Evolutionary conservation across 192 early-diverging fungal species (phyloP), one percentile per base, ranked within the genome.

Genomic region (Phycomyces blakesleeanus): DNA sequence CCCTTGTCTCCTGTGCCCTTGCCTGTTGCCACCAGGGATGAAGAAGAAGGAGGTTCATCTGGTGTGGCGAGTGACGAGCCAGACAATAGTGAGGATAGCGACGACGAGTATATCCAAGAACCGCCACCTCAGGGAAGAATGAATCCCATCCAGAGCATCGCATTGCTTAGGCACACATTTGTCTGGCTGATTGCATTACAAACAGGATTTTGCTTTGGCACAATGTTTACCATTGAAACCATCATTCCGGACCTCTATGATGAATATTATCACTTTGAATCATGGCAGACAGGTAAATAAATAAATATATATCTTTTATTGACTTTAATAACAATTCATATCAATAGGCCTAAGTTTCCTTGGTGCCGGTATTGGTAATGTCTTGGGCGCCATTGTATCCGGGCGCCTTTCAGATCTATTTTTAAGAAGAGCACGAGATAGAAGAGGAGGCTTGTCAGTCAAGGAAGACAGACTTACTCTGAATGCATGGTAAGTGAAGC

Each of bases 181-280:
- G 58, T 60, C 14, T 50, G 42, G 20, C 21, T 60, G 1, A 39
- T 51, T 26, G 58, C 58, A 14, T 20, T 60, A 21, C 37, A 60
- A 49, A 29, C 29, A 12, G 58, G 44, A 0, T 29, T 60, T 34
- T 60, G 58, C 26, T 39, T 57, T 57, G 77, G 78, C 29, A 60
- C 73, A 29, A 82, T 82, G 80, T 79, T 79, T 51, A 68, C 78
- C 39, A 71, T 75, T 12, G 68, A 70, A 62, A 75, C 73, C 6
- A 54, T 75, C 11, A 70, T 75, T 10, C 73, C 73, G 1, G 44
- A 27, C 8, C 42, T 60, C 5, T 75, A 70, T 26, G 25, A 37
- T 14, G 7, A 21, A 22, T 29, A 61, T 51, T 76, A 71, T 56
- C 44, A 44, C 18, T 65, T 76, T 40, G 61, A 54, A 9, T 63